These are phyloP conservation scores for Fusarium pseudonygamai DNA, from an alignment of 2,329 filamentous ascomycete genomes.

Conservation along the genomic window DNA sequence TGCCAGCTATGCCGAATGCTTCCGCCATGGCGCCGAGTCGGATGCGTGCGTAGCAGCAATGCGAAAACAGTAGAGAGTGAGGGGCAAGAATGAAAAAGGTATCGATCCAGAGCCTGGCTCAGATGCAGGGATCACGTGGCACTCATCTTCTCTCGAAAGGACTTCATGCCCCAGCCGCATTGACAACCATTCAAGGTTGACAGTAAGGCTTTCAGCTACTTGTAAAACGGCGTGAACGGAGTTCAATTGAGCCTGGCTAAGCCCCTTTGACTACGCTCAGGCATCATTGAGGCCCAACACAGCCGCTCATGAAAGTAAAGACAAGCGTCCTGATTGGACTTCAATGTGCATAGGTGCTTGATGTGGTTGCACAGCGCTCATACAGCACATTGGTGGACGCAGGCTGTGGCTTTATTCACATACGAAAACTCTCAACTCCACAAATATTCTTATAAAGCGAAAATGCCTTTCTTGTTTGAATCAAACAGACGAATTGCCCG, in stretches of 20 bases:
- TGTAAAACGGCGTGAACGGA: background rate
- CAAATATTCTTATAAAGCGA: no score
- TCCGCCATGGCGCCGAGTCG: background rate
- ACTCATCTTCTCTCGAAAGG: accelerated
- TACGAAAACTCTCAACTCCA: accelerated
- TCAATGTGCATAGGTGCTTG: background rate
- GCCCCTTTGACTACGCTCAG: background rate
- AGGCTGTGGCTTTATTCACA: no score
- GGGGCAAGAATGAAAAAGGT: accelerated
- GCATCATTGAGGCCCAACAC: no score
- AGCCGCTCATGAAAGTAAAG: background rate
- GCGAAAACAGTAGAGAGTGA: background rate
- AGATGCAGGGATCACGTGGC: background rate
- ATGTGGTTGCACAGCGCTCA: background rate
- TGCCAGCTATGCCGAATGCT: background rate
- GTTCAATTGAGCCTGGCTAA: background rate
- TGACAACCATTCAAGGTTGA: background rate
- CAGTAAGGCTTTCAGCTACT: background rate
- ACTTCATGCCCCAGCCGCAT: background rate
- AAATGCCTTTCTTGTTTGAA: background rate
- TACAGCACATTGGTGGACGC: background rate
- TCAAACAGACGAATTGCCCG: background rate
- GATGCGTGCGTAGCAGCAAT: background rate
- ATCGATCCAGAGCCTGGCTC: accelerated
- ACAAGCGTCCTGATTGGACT: background rate